Evolutionary conservation across 495 filamentous ascomycete genomes (phyloP).

Genomic region (Xeromyces bisporus): DNA sequence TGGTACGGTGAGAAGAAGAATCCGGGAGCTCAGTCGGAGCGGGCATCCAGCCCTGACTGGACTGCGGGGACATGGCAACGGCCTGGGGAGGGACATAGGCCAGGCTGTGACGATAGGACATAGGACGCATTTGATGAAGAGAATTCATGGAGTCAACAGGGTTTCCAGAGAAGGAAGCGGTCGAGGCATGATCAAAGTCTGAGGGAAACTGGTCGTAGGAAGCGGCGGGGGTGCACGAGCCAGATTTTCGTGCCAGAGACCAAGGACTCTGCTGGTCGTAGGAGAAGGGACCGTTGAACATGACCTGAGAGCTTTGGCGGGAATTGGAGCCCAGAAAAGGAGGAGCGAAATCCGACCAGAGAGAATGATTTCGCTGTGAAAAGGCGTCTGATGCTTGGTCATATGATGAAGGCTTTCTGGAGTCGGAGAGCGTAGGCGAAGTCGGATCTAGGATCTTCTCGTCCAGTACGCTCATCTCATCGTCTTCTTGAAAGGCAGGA

Average conservation of each 20-base stretch:
- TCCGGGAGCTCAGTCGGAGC: slow-evolving; percentile 40
- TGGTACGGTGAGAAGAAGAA: slow-evolving; percentile 46
- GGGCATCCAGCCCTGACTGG: slow-evolving; percentile 45
- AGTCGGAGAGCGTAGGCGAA: slow-evolving; percentile 49
- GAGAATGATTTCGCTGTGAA: slow-evolving; percentile 57
- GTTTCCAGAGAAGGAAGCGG: slow-evolving; percentile 36
- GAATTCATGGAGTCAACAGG: slow-evolving; percentile 32
- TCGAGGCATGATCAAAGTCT: slow-evolving; percentile 40
- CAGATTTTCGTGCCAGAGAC: slow-evolving; percentile 27
- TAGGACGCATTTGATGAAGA: slow-evolving; percentile 28
- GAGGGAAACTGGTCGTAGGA: slow-evolving; percentile 47
- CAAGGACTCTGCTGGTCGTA: slow-evolving; percentile 35
- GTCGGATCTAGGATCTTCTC: slow-evolving; percentile 66
- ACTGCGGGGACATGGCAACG: slow-evolving; percentile 44
- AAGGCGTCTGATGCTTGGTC: slow-evolving; percentile 49
- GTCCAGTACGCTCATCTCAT: slow-evolving; percentile 68
- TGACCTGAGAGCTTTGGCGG: slow-evolving; percentile 22
- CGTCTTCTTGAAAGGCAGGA: slow-evolving; percentile 55
- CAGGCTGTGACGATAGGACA: slow-evolving; percentile 27
- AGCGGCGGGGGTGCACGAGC: slow-evolving; percentile 43
- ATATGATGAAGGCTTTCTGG: slow-evolving; percentile 57
- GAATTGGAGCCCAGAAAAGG: slow-evolving; percentile 21
- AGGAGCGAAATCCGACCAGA: slow-evolving; percentile 59
- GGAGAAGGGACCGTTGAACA: slow-evolving; percentile 16
- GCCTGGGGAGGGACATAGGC: slow-evolving; percentile 24